Percentiles rank a stretch among this genome's conserved stretches.
These are phyloP conservation scores for Globisporangium megalacanthum DNA, from an alignment of 352 stramenopile genomes.

Conservation along the genomic window DNA sequence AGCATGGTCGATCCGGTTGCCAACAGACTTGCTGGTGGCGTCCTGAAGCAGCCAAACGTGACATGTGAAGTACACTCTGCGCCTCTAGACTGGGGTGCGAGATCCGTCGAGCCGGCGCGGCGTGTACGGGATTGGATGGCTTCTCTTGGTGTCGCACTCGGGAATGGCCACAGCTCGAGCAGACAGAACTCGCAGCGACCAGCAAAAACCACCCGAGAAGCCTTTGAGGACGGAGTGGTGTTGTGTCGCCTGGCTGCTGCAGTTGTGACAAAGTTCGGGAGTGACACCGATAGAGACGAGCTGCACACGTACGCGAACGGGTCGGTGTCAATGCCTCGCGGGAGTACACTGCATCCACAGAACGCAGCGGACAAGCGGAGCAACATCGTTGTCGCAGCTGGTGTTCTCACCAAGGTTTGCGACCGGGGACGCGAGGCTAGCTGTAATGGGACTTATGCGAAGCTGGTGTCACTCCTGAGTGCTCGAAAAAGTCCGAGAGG, in stretches of 20 bases:
- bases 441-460: background rate
- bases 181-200: background rate
- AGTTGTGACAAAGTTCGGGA: constrained; percentile 12
- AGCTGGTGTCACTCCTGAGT: constrained; percentile 3
- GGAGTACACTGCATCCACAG: constrained; percentile 3
- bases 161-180: background rate
- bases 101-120: background rate
- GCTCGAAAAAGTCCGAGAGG: background rate
- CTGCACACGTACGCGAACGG: background rate
- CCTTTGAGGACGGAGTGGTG: constrained; percentile 29
- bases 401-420: constrained; percentile 2
- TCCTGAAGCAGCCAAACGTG: background rate
- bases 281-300: background rate
- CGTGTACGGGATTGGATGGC: constrained; percentile 9
- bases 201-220: background rate
- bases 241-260: constrained; percentile 28
- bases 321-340: background rate
- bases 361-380: constrained; percentile 5
- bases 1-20: constrained; percentile 30
- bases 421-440: no score
- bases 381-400: constrained; percentile 8
- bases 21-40: background rate
- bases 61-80: background rate
- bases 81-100: background rate
- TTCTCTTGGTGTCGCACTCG: constrained; percentile 12